phyloP scores from a whole-genome alignment of 2,329 filamentous ascomycete species.

The Bipolaris zeicola region DNA sequence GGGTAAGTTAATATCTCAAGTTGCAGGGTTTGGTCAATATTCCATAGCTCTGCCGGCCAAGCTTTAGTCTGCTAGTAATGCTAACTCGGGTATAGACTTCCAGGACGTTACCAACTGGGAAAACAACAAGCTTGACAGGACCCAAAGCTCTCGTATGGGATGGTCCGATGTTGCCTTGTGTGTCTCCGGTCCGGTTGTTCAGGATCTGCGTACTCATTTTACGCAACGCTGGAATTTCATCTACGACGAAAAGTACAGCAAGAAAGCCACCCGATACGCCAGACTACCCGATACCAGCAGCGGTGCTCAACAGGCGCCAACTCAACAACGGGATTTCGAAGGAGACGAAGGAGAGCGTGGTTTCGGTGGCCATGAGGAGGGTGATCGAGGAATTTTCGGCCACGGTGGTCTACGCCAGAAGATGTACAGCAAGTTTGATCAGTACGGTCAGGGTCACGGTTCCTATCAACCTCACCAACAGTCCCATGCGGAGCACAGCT shows the following conservation, averaged over 20 bases:
- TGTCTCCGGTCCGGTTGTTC: constrained; percentile 73
- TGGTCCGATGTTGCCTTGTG: constrained; percentile 88
- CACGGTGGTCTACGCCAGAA: constrained; percentile 36
- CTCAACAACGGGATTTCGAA: constrained; percentile 42
- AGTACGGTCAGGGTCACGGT: constrained; percentile 25
- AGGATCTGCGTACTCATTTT: constrained; percentile 79
- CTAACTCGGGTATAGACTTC: constrained; percentile 60
- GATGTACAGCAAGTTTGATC: constrained; percentile 32
- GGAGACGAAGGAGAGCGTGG: constrained; percentile 47
- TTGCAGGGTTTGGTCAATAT: neutral
- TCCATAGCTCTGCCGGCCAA: neutral
- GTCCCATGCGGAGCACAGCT: constrained; percentile 40
- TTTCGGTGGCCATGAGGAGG: constrained; percentile 38
- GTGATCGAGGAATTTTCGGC: constrained; percentile 43
- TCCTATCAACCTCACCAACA: constrained; percentile 23
- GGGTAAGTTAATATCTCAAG: constrained; percentile 55
- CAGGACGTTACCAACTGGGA: constrained; percentile 77
- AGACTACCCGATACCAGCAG: constrained; percentile 37
- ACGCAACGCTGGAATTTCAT: constrained; percentile 92
- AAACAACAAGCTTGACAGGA: constrained; percentile 84
- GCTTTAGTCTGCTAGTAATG: neutral
- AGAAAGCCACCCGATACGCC: constrained; percentile 59
- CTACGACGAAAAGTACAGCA: constrained; percentile 78
- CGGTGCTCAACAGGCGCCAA: constrained; percentile 44
- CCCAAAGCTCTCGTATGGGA: constrained; percentile 82